These are phyloP conservation scores for Fusarium globosum DNA, from an alignment of 2,329 filamentous ascomycete species.

Conservation along the genomic window DNA sequence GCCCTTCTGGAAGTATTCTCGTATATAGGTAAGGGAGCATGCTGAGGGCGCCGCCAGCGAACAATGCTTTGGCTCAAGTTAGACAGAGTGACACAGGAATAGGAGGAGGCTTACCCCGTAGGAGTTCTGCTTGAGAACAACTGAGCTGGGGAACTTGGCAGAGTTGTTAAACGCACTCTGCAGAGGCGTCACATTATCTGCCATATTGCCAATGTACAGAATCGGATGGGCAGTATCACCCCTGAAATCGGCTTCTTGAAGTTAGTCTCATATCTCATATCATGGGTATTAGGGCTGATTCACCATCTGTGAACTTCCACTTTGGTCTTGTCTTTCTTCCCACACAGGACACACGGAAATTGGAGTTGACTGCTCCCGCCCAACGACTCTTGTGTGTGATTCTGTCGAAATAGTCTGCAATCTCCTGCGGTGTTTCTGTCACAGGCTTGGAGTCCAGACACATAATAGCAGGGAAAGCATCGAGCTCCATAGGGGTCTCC, in stretches of 20 bases:
- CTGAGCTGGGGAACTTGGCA: constrained; percentile 57
- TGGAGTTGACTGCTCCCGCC: constrained; percentile 57
- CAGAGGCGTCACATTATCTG: constrained; percentile 62
- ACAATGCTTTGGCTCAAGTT: constrained; percentile 57
- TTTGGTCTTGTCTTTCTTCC: constrained; percentile 53
- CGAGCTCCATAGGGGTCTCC: constrained; percentile 45
- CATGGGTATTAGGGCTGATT: constrained; percentile 7
- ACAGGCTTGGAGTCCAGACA: constrained; percentile 56
- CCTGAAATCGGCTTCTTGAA: constrained; percentile 42
- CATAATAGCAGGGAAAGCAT: constrained; percentile 59
- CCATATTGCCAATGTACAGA: constrained; percentile 57
- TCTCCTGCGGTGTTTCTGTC: constrained; percentile 48
- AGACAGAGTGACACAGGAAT: not conserved
- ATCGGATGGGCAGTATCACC: constrained; percentile 57
- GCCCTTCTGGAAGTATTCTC: constrained; percentile 59
- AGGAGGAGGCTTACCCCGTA: constrained; percentile 57
- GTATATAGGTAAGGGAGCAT: constrained; percentile 57
- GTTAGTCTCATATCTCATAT: not conserved
- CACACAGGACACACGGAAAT: constrained; percentile 54
- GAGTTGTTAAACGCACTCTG: constrained; percentile 59
- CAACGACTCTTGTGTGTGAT: constrained; percentile 53
- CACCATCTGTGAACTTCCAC: constrained; percentile 53
- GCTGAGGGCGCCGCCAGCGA: constrained; percentile 57
- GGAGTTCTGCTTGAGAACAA: constrained; percentile 60
- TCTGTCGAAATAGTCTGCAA: constrained; percentile 48